phyloP scores from a whole-genome alignment of 2,329 filamentous ascomycete genomes.

The Talaromyces piceae region DNA sequence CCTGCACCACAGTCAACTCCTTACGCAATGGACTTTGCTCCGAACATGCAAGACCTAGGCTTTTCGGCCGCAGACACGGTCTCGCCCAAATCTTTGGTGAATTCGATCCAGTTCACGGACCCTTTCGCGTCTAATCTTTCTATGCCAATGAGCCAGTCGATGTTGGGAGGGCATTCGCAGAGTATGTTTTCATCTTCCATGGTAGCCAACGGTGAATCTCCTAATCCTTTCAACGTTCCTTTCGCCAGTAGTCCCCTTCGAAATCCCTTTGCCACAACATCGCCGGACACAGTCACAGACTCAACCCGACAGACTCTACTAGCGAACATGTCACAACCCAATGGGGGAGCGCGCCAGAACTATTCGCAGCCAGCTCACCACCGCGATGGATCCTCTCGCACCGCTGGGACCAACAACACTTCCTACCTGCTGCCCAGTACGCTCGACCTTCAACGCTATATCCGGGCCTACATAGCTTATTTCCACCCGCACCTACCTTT shows the following conservation, averaged over 20 bases:
- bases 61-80: slow-evolving; percentile 55
- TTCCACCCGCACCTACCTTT: slow-evolving; percentile 96
- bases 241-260: slow-evolving; percentile 55
- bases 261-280: slow-evolving; percentile 53
- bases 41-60: slow-evolving; percentile 67
- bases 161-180: slow-evolving; percentile 57
- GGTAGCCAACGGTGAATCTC: slow-evolving; percentile 37
- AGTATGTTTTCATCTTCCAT: slow-evolving; percentile 44
- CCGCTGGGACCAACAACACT: slow-evolving; percentile 28
- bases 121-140: slow-evolving; percentile 70
- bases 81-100: slow-evolving; percentile 67
- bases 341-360: slow-evolving; percentile 45
- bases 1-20: slow-evolving; percentile 57
- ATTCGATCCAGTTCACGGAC: slow-evolving; percentile 62
- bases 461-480: slow-evolving; percentile 80
- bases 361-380: slow-evolving; percentile 51
- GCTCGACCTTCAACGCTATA: slow-evolving; percentile 79
- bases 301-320: slow-evolving; percentile 53
- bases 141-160: slow-evolving; percentile 65
- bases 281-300: slow-evolving; percentile 60
- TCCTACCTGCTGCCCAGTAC: slow-evolving; percentile 64
- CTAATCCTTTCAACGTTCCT: slow-evolving; percentile 41
- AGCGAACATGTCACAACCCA: slow-evolving; percentile 53
- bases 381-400: slow-evolving; percentile 29
- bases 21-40: slow-evolving; percentile 68